These are phyloP conservation scores for Sequoia sempervirens DNA, from an alignment of 75 land plant genomes.

Conservation along the genomic window DNA sequence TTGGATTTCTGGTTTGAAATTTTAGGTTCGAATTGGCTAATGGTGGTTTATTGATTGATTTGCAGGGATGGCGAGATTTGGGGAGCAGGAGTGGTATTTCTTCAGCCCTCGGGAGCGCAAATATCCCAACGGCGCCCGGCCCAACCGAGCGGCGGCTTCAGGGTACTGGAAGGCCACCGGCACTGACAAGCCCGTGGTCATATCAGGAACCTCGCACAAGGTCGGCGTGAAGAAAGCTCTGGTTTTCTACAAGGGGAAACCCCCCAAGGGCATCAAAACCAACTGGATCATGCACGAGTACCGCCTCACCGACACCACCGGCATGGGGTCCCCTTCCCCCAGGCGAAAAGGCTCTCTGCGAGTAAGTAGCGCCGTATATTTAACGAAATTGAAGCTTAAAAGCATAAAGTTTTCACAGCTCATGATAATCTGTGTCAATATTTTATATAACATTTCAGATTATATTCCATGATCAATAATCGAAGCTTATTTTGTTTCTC, in stretches of 20 bases:
- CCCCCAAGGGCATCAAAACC: constrained; percentile 56
- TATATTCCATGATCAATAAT: too few species aligned
- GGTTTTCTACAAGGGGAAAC: constrained; percentile 49
- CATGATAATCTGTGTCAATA: too few species aligned
- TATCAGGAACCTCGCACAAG: constrained; percentile 26
- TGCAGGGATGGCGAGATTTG: constrained; percentile 39
- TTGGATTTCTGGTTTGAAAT: too few species aligned
- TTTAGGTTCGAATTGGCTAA: neutral
- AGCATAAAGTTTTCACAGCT: too few species aligned
- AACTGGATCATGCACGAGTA: constrained; percentile 72
- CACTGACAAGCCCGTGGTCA: constrained; percentile 47
- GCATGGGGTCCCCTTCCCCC: constrained; percentile 8
- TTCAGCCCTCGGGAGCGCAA: constrained; percentile 54
- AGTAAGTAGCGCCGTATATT: constrained; percentile 11
- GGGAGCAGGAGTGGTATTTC: constrained; percentile 58
- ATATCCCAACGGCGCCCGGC: constrained; percentile 49
- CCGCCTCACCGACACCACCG: constrained; percentile 21
- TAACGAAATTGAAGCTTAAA: neutral
- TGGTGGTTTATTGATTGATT: neutral
- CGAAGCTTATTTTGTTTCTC: neutral
- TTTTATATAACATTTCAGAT: too few species aligned
- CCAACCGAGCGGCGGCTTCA: constrained; percentile 47
- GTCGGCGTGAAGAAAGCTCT: constrained; percentile 57
- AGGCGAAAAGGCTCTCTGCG: constrained; percentile 37
- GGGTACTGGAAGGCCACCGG: constrained; percentile 68